Percentiles rank a stretch among this genome's conserved stretches.
phyloP scores from a whole-genome alignment of 164 flowering plant species.

The Warburgia ugandensis region DNA sequence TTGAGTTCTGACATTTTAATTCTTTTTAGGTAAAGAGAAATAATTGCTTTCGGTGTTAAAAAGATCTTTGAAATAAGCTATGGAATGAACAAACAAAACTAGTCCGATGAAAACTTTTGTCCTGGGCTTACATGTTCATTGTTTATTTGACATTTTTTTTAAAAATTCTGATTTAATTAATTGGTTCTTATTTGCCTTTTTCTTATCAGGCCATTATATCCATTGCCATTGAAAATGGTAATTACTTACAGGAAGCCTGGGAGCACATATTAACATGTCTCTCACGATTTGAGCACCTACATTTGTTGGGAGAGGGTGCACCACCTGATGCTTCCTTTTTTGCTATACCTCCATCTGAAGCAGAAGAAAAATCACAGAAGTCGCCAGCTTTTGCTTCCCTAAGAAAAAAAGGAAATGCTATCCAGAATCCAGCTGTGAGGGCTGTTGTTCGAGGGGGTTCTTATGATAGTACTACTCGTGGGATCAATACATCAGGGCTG shows the following conservation, averaged over 20 bases:
- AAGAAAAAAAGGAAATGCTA: constrained; percentile 67
- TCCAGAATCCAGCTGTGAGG: constrained; percentile 79
- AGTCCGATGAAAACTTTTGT: no score
- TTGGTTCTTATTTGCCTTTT: background rate
- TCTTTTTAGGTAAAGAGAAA: no score
- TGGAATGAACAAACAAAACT: no score
- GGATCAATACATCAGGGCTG: constrained; percentile 46
- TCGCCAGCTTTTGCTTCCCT: constrained; percentile 47
- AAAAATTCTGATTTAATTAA: background rate
- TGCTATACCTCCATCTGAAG: constrained; percentile 41
- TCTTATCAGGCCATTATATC: constrained; percentile 71
- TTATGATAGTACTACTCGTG: constrained; percentile 73
- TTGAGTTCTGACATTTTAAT: no score
- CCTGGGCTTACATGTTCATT: no score
- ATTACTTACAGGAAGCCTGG: constrained; percentile 95
- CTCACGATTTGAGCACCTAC: constrained; percentile 94
- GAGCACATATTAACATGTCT: constrained; percentile 96
- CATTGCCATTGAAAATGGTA: constrained; percentile 95
- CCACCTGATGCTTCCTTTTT: constrained; percentile 93
- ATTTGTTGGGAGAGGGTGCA: constrained; percentile 92
- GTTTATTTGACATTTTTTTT: background rate
- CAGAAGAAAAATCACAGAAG: constrained; percentile 61
- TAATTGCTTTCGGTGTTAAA: no score
- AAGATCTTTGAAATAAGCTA: no score
- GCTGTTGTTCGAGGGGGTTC: constrained; percentile 99